These are phyloP conservation scores for Monotropa hypopitys DNA, from an alignment of 179 eudicot species.

Conservation along the genomic window DNA sequence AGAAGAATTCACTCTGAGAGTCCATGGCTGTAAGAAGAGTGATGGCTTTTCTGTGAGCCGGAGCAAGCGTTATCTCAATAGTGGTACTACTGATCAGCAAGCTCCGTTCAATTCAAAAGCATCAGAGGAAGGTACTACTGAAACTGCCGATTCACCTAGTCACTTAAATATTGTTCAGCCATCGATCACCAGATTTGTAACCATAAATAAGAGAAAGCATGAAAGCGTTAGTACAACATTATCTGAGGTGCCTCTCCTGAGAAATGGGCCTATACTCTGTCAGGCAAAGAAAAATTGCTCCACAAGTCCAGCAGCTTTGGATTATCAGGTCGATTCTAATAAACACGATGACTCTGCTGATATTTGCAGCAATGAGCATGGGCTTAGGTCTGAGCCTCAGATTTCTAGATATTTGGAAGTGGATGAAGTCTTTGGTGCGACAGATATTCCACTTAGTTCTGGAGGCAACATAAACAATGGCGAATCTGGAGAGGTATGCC, in stretches of 20 bases:
- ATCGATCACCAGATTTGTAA: slow-evolving; percentile 48
- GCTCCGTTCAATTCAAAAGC: slow-evolving; percentile 8
- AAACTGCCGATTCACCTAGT: slow-evolving; percentile 13
- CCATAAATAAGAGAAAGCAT: slow-evolving; percentile 56
- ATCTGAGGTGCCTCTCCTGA: slow-evolving; percentile 75
- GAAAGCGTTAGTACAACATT: slow-evolving; percentile 40
- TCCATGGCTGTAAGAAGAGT: slow-evolving; percentile 28
- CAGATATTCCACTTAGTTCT: slow-evolving; percentile 16
- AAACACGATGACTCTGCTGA: slow-evolving; percentile 26
- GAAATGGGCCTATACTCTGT: slow-evolving; percentile 33
- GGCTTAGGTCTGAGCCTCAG: slow-evolving; percentile 18
- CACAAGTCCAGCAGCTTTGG: slow-evolving; percentile 13
- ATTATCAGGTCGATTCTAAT: slow-evolving; percentile 14
- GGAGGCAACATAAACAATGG: slow-evolving; percentile 13
- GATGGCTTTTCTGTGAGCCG: slow-evolving; percentile 19
- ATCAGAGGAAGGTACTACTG: slow-evolving; percentile 14
- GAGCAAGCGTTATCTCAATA: slow-evolving; percentile 6
- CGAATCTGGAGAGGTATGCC: slow-evolving; percentile 16
- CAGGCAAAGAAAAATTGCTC: slow-evolving; percentile 19
- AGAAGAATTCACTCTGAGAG: slow-evolving; percentile 37
- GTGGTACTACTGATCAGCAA: slow-evolving; percentile 10
- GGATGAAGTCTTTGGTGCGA: slow-evolving; percentile 12
- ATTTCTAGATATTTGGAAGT: slow-evolving; percentile 23
- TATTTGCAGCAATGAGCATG: slow-evolving; percentile 19
- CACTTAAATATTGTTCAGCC: slow-evolving; percentile 37